These are phyloP conservation scores for Dactylella cylindrospora DNA, from an alignment of 2,329 filamentous ascomycete genomes.

Conservation along the genomic window DNA sequence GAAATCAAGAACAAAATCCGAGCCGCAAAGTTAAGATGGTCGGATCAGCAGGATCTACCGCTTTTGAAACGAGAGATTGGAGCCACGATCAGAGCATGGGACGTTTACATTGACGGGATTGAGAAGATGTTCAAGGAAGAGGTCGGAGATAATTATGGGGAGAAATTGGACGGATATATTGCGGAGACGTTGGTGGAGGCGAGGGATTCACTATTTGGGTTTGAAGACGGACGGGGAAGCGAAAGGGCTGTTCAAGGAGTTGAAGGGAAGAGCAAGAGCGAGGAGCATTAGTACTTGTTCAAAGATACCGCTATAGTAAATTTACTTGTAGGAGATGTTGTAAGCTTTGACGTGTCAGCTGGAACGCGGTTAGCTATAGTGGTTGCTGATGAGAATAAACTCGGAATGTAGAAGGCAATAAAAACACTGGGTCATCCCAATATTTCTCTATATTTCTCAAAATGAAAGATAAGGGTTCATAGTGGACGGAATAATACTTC, in stretches of 20 bases:
- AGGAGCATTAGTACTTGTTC: neutral
- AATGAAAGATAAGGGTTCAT: no score
- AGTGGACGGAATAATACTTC: no score
- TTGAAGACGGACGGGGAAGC: neutral
- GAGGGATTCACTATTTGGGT: neutral
- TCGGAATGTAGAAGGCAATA: no score
- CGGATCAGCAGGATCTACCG: neutral
- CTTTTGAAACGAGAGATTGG: neutral
- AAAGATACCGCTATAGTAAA: neutral
- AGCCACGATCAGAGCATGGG: neutral
- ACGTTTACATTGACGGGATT: neutral
- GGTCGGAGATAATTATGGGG: neutral
- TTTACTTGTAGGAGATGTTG: no score
- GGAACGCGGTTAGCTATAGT: no score
- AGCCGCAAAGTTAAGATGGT: constrained; percentile 3
- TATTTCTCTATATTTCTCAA: no score
- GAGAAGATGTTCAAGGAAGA: neutral
- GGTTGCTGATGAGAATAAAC: no score
- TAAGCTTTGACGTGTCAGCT: no score
- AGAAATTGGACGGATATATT: constrained; percentile 2
- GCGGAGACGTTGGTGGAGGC: neutral
- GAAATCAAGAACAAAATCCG: constrained; percentile 1
- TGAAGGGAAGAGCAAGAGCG: neutral
- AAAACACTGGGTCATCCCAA: no score
- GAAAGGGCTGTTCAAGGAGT: neutral